Evolutionary conservation across 2,329 filamentous ascomycete genomes (phyloP).

Genomic region (Colletotrichum lindemuthianum): DNA sequence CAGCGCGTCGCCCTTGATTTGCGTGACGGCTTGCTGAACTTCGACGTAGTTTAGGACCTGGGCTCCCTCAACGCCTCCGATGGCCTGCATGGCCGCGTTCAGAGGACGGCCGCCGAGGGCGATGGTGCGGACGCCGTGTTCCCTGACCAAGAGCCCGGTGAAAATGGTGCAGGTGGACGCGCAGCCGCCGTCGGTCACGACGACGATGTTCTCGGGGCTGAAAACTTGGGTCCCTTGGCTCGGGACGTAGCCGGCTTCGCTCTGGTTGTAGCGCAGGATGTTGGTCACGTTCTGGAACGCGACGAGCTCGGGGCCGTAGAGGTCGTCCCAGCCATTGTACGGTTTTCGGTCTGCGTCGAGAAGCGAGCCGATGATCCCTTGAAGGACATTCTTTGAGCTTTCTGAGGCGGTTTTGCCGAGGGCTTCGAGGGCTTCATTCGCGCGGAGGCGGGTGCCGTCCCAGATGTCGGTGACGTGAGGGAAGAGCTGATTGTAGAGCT

Average conservation of each 20-base stretch:
- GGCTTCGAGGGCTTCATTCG: conserved; percentile 30
- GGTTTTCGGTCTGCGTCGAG: conserved; percentile 43
- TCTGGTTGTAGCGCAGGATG: conserved; percentile 21
- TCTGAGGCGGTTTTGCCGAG: conserved; percentile 23
- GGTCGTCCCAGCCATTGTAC: conserved; percentile 42
- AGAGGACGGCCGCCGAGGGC: conserved; percentile 66
- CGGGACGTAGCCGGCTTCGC: not conserved
- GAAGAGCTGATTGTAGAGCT: conserved; percentile 57
- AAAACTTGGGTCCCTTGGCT: conserved; percentile 40
- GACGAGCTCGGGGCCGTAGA: conserved; percentile 15
- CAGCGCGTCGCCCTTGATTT: conserved; percentile 12
- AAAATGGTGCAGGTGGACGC: conserved; percentile 70
- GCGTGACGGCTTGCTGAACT: conserved; percentile 32
- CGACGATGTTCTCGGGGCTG: conserved; percentile 50
- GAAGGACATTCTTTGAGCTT: not conserved
- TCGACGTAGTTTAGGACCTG: conserved; percentile 46
- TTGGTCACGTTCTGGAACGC: conserved; percentile 27
- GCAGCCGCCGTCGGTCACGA: conserved; percentile 66
- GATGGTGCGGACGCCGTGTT: conserved; percentile 64
- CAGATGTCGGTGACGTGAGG: conserved; percentile 38
- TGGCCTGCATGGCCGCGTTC: conserved; percentile 61
- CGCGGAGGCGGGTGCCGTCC: conserved; percentile 36
- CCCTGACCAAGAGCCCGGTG: conserved; percentile 61
- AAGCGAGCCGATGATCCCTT: conserved; percentile 4
- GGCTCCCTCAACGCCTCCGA: conserved; percentile 68